Evolutionary conservation across 768 basidiomycete species (phyloP), one percentile per base, ranked within the genome.

Genomic region (Naganishia vaughanmartiniae): DNA sequence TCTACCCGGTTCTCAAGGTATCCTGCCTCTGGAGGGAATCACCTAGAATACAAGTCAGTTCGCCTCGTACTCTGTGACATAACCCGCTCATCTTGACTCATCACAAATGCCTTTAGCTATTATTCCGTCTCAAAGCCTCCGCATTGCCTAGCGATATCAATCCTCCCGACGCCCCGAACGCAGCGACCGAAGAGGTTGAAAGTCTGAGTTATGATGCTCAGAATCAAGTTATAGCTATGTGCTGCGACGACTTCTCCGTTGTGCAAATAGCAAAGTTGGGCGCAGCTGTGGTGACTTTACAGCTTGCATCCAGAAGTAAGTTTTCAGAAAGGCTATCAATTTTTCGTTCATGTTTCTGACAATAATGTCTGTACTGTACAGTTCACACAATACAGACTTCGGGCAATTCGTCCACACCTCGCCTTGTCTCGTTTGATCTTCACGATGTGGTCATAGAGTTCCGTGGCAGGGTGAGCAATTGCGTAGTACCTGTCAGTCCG

Each of bases 291-390:
- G 57, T 39, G 11, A 58, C 57, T 19, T n/a, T 58, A 21, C 57
- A 58, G 57, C 57, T 58, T 34, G 57, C 57, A n/a, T 58, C 57
- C 31, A 34, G 36, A 36, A 36, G 57, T 58, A 14, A 58, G 57
- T 26, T 21, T 42, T 24, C 7, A 30, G 10, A 14, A 56, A 42
- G 39, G 7, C 45, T 46, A 5, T 46, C 12, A 5, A 4, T 36
- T 12, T 36, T 9, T 57, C 4, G 15, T 10, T 31, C 19, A 15
- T 7, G 30, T 21, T 21, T 10, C 34, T 39, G 12, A 58, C 36
- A 0, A 7, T n/a, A 24, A 51, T 58, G 12, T 28, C 14, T 12
- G 21, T 24, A 21, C 14, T 12, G 21, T 24, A 21, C 34, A 58
- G 57, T 58, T 2, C 57, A 58, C 57, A 39, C 31, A 12, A 39